Evolutionary conservation across 345 rosid species (phyloP), one percentile per base, ranked within the genome.

Genomic region (Eucalyptus grandis): DNA sequence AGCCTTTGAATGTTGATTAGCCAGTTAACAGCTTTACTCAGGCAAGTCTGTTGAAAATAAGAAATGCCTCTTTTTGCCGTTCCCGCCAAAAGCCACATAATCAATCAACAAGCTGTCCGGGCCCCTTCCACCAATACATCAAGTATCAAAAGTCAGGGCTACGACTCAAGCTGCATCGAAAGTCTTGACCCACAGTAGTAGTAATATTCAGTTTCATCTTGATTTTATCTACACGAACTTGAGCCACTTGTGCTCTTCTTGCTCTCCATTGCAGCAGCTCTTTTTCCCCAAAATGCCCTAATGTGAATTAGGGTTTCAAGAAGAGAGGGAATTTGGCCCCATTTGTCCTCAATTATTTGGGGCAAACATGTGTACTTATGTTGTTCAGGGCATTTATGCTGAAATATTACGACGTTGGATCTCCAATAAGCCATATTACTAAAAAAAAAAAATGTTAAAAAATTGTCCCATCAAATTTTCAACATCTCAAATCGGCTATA

Each of bases 1-100:
- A 92, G 91, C 91, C 95, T 89, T 81, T 91, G 62, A 91, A 88
- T 89, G 92, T 90, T 15, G 92, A 88, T 58, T 88, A 89, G 89
- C 58, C 87, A 82, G 88, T 92, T 89, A 93, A 90, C 31, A 80
- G 80, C n/a, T 67, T 88, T 24, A 90, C 54, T 88, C 91, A 44
- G 86, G 90, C 26, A 46, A 89, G 83, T 87, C 88, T 93, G 60
- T 14, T 50, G 49, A 54, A 51, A 69, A 90, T 31, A 62, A 49
- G 87, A 19, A 82, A 81, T 44, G 90, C 93, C 88, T 69, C 91
- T 65, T 89, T 87, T 88, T 88, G 87, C 82, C 89, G 21, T 87
- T 80, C 94, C 93, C 62, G 91, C 87, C 89, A 91, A 90, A 92
- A 77, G 31, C 88, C 85, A 49, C 49, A 14, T 11, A 9, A 9